These are phyloP conservation scores for Lachnellula occidentalis DNA, from an alignment of 2,329 filamentous ascomycete genomes.

Conservation along the genomic window DNA sequence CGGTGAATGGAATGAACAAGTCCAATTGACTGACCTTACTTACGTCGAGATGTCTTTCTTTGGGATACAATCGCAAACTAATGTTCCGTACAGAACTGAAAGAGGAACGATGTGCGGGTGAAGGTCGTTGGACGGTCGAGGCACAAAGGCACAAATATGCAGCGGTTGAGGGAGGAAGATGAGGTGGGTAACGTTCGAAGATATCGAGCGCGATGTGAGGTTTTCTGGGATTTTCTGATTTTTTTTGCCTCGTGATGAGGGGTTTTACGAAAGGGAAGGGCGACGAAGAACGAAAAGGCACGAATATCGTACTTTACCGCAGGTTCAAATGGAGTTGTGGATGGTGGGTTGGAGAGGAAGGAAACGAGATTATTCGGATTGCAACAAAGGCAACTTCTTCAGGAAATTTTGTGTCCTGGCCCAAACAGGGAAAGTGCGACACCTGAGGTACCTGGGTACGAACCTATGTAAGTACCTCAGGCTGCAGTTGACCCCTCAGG, in stretches of 20 bases:
- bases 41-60: conserved; percentile 20
- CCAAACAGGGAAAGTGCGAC: conserved; percentile 1
- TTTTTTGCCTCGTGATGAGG: conserved; percentile 31
- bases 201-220: conserved; percentile 21
- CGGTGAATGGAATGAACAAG: background rate
- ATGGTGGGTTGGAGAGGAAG: conserved; percentile 9
- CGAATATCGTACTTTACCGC: conserved; percentile 31
- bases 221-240: conserved; percentile 34
- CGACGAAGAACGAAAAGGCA: conserved; percentile 33
- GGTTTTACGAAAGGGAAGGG: conserved; percentile 30
- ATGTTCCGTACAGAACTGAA: conserved; percentile 19
- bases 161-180: conserved; percentile 5
- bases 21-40: conserved; percentile 15
- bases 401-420: conserved; percentile 6
- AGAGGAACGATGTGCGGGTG: conserved; percentile 18
- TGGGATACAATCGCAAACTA: background rate
- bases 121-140: conserved; percentile 17
- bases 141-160: conserved; percentile 14
- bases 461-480: no score
- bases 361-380: background rate
- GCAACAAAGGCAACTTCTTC: background rate
- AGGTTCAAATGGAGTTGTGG: conserved; percentile 19
- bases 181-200: conserved; percentile 21
- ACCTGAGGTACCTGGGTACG: no score
- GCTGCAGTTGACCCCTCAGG: background rate